Evolutionary conservation across 2,329 filamentous ascomycete genomes (phyloP).

Genomic region (Neonectria ditissima): DNA sequence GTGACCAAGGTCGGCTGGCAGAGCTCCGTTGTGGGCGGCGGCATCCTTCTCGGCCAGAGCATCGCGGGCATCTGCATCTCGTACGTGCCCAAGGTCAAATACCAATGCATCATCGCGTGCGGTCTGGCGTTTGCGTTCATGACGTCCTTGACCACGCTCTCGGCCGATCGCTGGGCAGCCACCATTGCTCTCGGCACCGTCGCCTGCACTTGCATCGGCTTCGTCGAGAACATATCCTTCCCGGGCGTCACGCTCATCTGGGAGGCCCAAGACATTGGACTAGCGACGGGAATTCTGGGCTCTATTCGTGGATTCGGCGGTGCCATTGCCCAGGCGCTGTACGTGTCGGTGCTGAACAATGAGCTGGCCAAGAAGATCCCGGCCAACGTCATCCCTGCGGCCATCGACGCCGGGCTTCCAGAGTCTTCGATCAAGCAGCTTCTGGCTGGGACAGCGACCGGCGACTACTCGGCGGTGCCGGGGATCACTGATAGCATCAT

Average conservation of each 20-base stretch:
- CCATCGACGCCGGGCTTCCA: slow-evolving; percentile 52
- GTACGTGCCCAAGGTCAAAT: slow-evolving; percentile 52
- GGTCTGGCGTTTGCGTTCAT: slow-evolving; percentile 49
- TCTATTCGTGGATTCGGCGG: slow-evolving; percentile 57
- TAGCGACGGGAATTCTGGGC: slow-evolving; percentile 58
- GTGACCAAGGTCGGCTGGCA: slow-evolving; percentile 54
- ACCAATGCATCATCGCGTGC: slow-evolving; percentile 48
- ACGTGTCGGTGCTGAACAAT: slow-evolving; percentile 52
- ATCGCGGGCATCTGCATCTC: slow-evolving; percentile 51
- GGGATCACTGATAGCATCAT: slow-evolving; percentile 51
- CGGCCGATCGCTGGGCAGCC: slow-evolving; percentile 42
- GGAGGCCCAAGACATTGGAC: slow-evolving; percentile 59
- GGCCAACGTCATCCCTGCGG: slow-evolving; percentile 50
- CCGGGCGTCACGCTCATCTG: slow-evolving; percentile 58
- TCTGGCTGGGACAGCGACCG: slow-evolving; percentile 47
- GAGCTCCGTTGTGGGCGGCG: slow-evolving; percentile 55
- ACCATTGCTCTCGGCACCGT: slow-evolving; percentile 50
- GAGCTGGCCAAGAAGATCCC: slow-evolving; percentile 50
- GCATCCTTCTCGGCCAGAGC: slow-evolving; percentile 53
- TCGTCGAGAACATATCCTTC: slow-evolving; percentile 55
- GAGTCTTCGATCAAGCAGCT: slow-evolving; percentile 47
- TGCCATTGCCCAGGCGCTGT: slow-evolving; percentile 53
- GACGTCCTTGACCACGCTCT: slow-evolving; percentile 47
- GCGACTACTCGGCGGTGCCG: slow-evolving; percentile 48
- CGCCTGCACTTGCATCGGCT: slow-evolving; percentile 49